Conservation (phyloP, 495 filamentous ascomycete genomes). For the Cercophora scortea region DNA sequence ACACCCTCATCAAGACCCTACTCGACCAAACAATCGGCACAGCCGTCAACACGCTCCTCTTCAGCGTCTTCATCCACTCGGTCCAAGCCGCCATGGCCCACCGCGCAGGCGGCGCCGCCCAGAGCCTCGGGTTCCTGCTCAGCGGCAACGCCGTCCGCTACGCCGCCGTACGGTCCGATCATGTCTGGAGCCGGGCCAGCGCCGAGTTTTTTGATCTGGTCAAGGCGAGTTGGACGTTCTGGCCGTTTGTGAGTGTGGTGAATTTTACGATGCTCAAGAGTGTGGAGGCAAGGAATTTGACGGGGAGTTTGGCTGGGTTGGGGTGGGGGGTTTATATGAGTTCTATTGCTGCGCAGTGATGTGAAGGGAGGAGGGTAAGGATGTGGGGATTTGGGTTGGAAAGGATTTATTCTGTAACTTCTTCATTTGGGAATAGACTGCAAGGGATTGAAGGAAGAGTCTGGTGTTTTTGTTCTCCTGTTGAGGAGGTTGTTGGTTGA, state of each 20-base stretch:
- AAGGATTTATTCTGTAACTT: too few relatives aligned
- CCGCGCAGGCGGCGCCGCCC: conserved; percentile 1
- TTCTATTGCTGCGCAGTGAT: conserved; percentile 43
- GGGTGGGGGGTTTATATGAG: conserved; percentile 87
- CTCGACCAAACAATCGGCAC: conserved; percentile 78
- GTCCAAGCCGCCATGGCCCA: conserved; percentile 32
- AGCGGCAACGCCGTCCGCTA: conserved; percentile 20
- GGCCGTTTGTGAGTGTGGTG: conserved; percentile 72
- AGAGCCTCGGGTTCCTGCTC: conserved; percentile 18
- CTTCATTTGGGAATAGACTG: too few relatives aligned
- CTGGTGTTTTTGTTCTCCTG: too few relatives aligned
- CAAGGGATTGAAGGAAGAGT: too few relatives aligned
- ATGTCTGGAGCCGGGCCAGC: conserved; percentile 22
- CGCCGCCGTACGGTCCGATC: conserved; percentile 22
- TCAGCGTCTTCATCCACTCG: conserved; percentile 43
- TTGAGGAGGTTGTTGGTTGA: too few relatives aligned
- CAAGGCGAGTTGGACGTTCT: conserved; percentile 68
- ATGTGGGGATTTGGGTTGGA: too few relatives aligned
- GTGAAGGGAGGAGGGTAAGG: not conserved
- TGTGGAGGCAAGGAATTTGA: conserved; percentile 64
- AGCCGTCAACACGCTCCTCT: conserved; percentile 68
- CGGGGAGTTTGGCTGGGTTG: conserved; percentile 72
- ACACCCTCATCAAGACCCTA: conserved; percentile 72
- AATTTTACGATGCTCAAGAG: conserved; percentile 72
- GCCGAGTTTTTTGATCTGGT: conserved; percentile 65